phyloP scores from a whole-genome alignment of 805 yeast genomes.

The Monosporozyma siamensis region DNA sequence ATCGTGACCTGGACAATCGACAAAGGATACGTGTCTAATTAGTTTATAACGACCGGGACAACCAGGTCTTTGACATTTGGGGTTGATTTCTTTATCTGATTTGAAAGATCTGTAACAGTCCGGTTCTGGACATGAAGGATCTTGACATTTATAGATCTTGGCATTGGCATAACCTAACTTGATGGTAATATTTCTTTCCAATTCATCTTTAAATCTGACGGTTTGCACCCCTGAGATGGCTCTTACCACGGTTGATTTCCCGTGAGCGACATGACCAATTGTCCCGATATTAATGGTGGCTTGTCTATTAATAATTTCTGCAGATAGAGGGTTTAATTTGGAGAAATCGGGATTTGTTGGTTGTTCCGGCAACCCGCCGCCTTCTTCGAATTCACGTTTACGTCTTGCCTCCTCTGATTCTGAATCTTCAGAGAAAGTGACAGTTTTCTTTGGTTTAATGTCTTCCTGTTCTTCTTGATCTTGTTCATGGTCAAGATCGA shows the following conservation, averaged over 20 bases:
- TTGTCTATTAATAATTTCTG: slow-evolving; percentile 96
- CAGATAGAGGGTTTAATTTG: slow-evolving; percentile 74
- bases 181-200: slow-evolving; percentile 97
- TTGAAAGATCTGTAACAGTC: slow-evolving; percentile 91
- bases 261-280: slow-evolving; percentile 94
- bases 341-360: slow-evolving; percentile 82
- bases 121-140: slow-evolving; percentile 81
- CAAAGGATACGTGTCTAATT: slow-evolving; percentile 94
- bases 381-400: slow-evolving; percentile 84
- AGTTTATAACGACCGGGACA: slow-evolving; percentile 83
- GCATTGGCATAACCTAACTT: slow-evolving; percentile 99
- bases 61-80: slow-evolving; percentile 82
- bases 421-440: slow-evolving; percentile 66
- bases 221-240: slow-evolving; percentile 99
- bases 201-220: slow-evolving; percentile 96
- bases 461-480: slow-evolving; percentile 28
- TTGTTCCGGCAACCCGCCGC: slow-evolving; percentile 97
- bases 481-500: slow-evolving; percentile 16
- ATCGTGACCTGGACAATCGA: slow-evolving; percentile 99
- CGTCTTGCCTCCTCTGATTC: slow-evolving; percentile 71
- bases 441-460: slow-evolving; percentile 51
- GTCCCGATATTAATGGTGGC: slow-evolving; percentile 98
- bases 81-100: slow-evolving; percentile 89
- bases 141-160: slow-evolving; percentile 88
- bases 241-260: slow-evolving; percentile 86